Conservation (phyloP, 129 eudicot genomes). For the Cynara cardunculus region DNA sequence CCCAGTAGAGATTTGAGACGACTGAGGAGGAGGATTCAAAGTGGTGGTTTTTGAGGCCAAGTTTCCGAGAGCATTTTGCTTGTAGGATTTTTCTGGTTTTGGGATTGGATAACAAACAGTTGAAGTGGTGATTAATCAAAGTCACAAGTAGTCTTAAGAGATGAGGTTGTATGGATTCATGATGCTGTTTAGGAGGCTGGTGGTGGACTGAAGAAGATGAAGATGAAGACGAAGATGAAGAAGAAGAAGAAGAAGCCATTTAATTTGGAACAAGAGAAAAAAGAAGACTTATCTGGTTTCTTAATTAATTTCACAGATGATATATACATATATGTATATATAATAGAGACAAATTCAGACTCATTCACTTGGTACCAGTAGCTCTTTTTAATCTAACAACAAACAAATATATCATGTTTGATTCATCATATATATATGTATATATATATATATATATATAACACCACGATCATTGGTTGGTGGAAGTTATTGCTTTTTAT, state of each 20-base stretch:
- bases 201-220: neutral
- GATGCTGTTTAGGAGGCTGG: conserved; percentile 22
- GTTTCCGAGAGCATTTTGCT: conserved; percentile 45
- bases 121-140: conserved; percentile 40
- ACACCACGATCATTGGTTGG: neutral
- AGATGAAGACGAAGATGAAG: conserved; percentile 24
- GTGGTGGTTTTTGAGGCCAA: conserved; percentile 25
- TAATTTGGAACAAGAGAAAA: conserved; percentile 22
- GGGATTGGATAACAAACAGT: conserved; percentile 25
- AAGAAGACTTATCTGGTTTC: conserved; percentile 36
- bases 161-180: conserved; percentile 33
- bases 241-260: conserved; percentile 38
- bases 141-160: conserved; percentile 35
- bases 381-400: too few species aligned
- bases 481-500: neutral
- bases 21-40: conserved; percentile 45
- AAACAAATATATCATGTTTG: too few species aligned
- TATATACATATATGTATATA: neutral
- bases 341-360: conserved; percentile 37
- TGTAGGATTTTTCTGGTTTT: conserved; percentile 35
- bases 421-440: neutral
- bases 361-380: neutral
- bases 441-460: neutral
- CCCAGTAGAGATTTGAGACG: conserved; percentile 59
- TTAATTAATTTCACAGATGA: neutral